phyloP scores from a whole-genome alignment of 257 asterid species.

The Rubia yunnanensis region DNA sequence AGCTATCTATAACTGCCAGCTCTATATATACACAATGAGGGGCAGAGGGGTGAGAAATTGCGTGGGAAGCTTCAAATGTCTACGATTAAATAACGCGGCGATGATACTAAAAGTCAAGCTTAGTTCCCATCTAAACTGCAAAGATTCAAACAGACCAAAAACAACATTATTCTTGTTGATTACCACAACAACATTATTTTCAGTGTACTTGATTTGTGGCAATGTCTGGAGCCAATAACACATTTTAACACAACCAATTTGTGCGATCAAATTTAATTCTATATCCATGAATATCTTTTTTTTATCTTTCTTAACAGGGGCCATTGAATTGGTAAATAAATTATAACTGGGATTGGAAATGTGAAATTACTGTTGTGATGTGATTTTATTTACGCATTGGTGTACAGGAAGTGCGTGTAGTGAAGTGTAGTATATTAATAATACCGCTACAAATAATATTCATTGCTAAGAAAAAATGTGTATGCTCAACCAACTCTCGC shows the following conservation, averaged over 20 bases:
- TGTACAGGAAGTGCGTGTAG: not conserved
- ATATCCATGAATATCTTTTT: not conserved
- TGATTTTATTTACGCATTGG: not conserved
- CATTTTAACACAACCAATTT: not conserved
- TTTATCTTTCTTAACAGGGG: no score
- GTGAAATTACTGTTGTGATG: no score
- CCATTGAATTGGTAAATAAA: no score
- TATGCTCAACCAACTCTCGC: no score
- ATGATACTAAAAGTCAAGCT: constrained; percentile 39
- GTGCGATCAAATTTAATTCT: not conserved
- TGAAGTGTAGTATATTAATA: not conserved
- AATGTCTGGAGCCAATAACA: not conserved
- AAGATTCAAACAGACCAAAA: not conserved
- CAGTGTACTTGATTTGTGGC: constrained; percentile 9
- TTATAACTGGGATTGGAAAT: no score
- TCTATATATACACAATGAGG: constrained; percentile 14
- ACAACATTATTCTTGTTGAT: not conserved
- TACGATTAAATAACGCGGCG: constrained; percentile 20
- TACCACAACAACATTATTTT: not conserved
- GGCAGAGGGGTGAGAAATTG: constrained; percentile 24
- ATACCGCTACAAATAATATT: no score
- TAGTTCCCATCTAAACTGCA: constrained; percentile 4
- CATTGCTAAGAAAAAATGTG: no score
- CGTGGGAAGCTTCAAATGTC: constrained; percentile 46
- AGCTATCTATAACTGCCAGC: constrained; percentile 23